Evolutionary conservation across 805 yeast species (phyloP), one percentile per base, ranked within the genome.

Genomic region (Sugiyamaella smithiae): DNA sequence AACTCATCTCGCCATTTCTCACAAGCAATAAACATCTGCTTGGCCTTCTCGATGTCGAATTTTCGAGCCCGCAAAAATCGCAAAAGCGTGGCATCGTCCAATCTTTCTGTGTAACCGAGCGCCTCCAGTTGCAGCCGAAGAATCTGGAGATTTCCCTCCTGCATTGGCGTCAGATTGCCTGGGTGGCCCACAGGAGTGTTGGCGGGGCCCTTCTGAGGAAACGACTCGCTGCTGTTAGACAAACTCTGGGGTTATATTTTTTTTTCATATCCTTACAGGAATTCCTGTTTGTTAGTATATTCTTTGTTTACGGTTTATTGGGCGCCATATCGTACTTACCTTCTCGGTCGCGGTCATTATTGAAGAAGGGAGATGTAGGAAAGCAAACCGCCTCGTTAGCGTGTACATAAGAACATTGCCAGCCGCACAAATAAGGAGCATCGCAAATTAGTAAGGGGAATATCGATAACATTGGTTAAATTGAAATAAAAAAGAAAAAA

Each of bases 1-100:
- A 76, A 88, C 53, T 82, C 86, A 62, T 78, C 71, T 68, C 99
- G 82, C 99, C 99, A 93, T 53, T 78, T 79, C 71, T 93, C 97
- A 69, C 97, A 90, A 53, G 78, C 81, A 51, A 74, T 79, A 65
- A 76, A 89, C 99, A 93, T 93, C 53, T 76, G 80, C 62, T 77
- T 76, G 24, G 99, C 86, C 61, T 82, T 79, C 51, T 72, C 76
- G 26, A 90, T 73, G 61, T 89, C 97, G 64, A 93, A 93, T 75
- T 89, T 90, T 70, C 99, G 82, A 7, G 99, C 99, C 64, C 98
- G 81, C 55, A 93, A 74, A 69, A 93, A 93, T 60, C 99, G 82
- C 53, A 83, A 67, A 62, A 74, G 70, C 2, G 93, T 77, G 12
- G 96, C 88, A 61, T 88, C 96, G 67, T 93, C 99, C 47, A 87